A percentile compares a stretch with the other conserved stretches of the same genome.
Conservation (phyloP, 176 grass and related monocot genomes). For the Oryza longistaminata region DNA sequence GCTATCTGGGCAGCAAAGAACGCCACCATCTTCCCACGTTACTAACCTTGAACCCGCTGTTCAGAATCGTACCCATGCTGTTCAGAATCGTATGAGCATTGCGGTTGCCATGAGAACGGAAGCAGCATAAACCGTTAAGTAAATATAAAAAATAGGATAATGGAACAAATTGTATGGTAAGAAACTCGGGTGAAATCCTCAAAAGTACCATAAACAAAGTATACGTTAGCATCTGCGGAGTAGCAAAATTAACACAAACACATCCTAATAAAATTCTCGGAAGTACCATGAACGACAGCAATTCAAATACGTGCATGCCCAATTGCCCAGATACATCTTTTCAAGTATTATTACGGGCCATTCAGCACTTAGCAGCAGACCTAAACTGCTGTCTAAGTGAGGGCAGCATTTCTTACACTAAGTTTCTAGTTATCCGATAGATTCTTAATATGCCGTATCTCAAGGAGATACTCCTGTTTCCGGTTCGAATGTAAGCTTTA, state of each 20-base stretch:
- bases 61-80: too few species aligned
- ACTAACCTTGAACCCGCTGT: too few species aligned
- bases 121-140: too few species aligned
- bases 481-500: not conserved
- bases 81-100: too few species aligned
- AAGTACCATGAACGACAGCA: not conserved
- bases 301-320: not conserved
- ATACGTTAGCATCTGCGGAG: not conserved
- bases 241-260: not conserved
- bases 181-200: not conserved
- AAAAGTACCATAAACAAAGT: not conserved
- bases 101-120: too few species aligned
- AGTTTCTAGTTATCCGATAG: not conserved
- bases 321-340: not conserved
- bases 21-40: too few species aligned
- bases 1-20: too few species aligned
- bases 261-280: not conserved
- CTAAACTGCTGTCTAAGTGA: not conserved
- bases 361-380: not conserved
- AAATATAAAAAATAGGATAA: too few species aligned
- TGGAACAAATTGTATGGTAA: too few species aligned
- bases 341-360: not conserved
- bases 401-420: conserved; percentile 7
- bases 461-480: not conserved
- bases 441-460: not conserved